These are phyloP conservation scores for Neonectria coccinea DNA, from an alignment of 2,329 filamentous ascomycete species.

Conservation along the genomic window DNA sequence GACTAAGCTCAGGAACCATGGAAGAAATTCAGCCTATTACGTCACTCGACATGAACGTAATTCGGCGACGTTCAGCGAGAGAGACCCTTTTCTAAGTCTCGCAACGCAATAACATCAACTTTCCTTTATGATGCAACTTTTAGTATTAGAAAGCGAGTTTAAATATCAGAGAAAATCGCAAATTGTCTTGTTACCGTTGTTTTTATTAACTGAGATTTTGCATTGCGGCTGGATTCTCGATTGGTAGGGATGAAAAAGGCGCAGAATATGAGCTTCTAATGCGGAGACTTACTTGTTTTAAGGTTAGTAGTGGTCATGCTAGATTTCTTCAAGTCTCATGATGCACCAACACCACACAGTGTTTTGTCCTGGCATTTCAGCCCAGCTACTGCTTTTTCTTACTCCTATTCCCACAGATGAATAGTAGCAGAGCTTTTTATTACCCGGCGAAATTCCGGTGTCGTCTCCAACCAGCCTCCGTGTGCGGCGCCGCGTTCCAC, in stretches of 20 bases:
- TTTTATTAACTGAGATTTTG: neutral
- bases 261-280: slow-evolving; percentile 7
- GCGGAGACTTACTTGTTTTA: neutral
- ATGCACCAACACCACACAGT: slow-evolving; percentile 27
- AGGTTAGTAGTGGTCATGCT: neutral
- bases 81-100: neutral
- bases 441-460: slow-evolving; percentile 16
- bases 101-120: neutral
- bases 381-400: neutral
- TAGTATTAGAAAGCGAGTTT: neutral
- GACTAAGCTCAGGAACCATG: slow-evolving; percentile 15
- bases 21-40: slow-evolving; percentile 14
- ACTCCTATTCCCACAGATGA: neutral
- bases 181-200: neutral
- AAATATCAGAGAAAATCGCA: neutral
- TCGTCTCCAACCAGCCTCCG: slow-evolving; percentile 1
- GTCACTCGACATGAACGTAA: slow-evolving; percentile 22
- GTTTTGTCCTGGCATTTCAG: slow-evolving; percentile 18
- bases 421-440: neutral
- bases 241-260: neutral
- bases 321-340: slow-evolving; percentile 23
- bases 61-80: neutral
- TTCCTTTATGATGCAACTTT: neutral
- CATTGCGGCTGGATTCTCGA: neutral
- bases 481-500: slow-evolving; percentile 9